Base-by-base conservation (phyloP, 1,284 basidiomycete genomes). In the Trichosporon sp. region DNA sequence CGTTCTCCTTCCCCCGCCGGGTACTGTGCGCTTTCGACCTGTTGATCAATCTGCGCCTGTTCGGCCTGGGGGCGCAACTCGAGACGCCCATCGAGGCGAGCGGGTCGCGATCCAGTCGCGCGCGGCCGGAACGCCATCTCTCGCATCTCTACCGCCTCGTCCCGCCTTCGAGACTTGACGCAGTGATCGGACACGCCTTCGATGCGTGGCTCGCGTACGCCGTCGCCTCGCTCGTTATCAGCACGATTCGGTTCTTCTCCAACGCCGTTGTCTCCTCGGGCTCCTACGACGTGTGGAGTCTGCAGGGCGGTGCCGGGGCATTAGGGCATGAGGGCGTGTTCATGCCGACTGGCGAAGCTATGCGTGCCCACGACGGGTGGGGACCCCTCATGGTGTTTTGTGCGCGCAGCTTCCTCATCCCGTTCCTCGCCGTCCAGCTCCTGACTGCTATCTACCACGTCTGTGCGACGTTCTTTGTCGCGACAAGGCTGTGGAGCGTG, bases 1-100 rank as follows among this genome's bases (percentile, higher is more conserved):
- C 59, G 14, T 63, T 63, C 59, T 63, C 59, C 14, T 35, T 63
- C 14, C 59, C 59, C 3, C 59, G 59, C 2, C 59, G 59, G 0
- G 59, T 63, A 2, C 59, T 63, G 5, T 63, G 59, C 16, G 59
- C 59, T 5, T 63, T 63, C 32, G 59, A 63, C 59, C 59, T 63
- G 14, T 4, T 63, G 32, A 63, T 63, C 32, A 63, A 63, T 32
- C 59, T 63, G 32, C 59, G 59, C 2, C 59, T 63, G 7, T 63
- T 63, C 59, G 59, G 59, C 14, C 59, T 63, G 2, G 59, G 59
- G 1, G 59, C 59, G 32, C 59, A 63, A 32, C 59, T 63, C 59
- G 59, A 16, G 31, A 63, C 59, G 59, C 59, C 59, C 16, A 35
- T 63, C 59, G 59, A 63, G 7, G 31, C 31, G 14, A 4, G 32